Evolutionary conservation across 2,329 filamentous ascomycete species (phyloP), one percentile per base, ranked within the genome.

Genomic region (Talaromyces sp.): DNA sequence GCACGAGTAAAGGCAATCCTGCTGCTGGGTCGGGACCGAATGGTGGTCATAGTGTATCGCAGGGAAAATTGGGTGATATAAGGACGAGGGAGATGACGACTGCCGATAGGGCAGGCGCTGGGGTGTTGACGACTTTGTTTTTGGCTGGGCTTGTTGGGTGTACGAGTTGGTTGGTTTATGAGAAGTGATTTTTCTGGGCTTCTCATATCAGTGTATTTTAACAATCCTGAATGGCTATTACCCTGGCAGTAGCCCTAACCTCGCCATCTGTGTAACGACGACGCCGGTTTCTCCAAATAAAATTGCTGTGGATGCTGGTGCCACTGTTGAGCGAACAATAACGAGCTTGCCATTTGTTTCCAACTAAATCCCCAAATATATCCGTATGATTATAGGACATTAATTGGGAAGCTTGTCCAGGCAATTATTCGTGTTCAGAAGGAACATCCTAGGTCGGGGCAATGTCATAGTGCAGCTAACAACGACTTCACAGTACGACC

Each of bases 41-140:
- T 25, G 69, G 67, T 5, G 47, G 47, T 2, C 40, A 66, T 25
- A 60, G 67, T 3, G 64, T 64, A 15, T 69, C 72, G 0, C 56
- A 61, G 3, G 63, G 56, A 2, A 53, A 72, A 5, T 68, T 69
- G 3, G 68, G 68, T 31, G 15, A 60, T 38, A 22, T 49, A 13
- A 45, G n/a, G n/a, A 64, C 29, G 10, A 25, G 40, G 22, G 45
- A 64, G 0, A 76, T 77, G 56, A 74, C 74, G 0, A 71, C 71
- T 4, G 75, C 71, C 3, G 80, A 82, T 68, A 74, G 72, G 40
- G 80, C 76, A 1, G 81, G 81, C 4, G 81, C 80, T 0, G 77
- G 76, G 1, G 75, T 82, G 15, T 64, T 82, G 58, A 82, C 81
- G 5, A 72, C 73, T 1, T 34, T 81, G 19, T 67, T 80, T 69